Base-by-base conservation (phyloP, 2,329 filamentous ascomycete genomes). In the Monosporascus ibericus region DNA sequence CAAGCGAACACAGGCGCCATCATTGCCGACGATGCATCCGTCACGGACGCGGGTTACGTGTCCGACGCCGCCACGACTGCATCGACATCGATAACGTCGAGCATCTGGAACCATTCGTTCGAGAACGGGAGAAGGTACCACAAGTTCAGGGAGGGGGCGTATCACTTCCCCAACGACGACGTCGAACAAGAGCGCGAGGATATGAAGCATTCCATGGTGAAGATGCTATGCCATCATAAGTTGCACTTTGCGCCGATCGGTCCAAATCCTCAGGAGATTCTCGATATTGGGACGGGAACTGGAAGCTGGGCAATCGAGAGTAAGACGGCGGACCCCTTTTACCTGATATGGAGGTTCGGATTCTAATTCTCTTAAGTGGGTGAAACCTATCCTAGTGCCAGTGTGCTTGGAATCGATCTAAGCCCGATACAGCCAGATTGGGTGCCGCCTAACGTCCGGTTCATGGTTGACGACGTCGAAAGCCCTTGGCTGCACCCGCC, bases 401-500 rank as follows among this genome's bases (percentile, higher is more conserved):
- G 69, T 46, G 67, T 75, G 9, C 63, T 64, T 1, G 72, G 72
- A 9, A 62, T 73, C 6, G 72, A 75, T 37, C 52, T 74, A 2
- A 69, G 65, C 17, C 72, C 72, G 0, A 71, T 71, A 6, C 71
- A 75, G 49, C 67, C 71, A 2, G 47, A 63, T 1, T 72, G 70
- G 70, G 65, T 71, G 3, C 70, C 71, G 6, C 68, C 71, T 0
- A 73, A 73, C 37, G 70, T 72, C 25, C 61, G 61, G 36, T 73
- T 73, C 39, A 51, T 70, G n/a, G 68, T 84, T 11, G 81, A 84
- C 53, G 81, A 84, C 55, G 72, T 78, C 25, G 80, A 84, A 63
- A 74, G 73, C 52, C 71, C 73, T 5, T 85, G 81, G 81, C 63
- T 81, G 17, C 74, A 81, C 55, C 75, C 76, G 5, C 61, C 64